Percentiles rank a stretch among this genome's conserved stretches.
Evolutionary conservation across 1,284 basidiomycete genomes (phyloP).

Genomic region (Malassezia dermatis): DNA sequence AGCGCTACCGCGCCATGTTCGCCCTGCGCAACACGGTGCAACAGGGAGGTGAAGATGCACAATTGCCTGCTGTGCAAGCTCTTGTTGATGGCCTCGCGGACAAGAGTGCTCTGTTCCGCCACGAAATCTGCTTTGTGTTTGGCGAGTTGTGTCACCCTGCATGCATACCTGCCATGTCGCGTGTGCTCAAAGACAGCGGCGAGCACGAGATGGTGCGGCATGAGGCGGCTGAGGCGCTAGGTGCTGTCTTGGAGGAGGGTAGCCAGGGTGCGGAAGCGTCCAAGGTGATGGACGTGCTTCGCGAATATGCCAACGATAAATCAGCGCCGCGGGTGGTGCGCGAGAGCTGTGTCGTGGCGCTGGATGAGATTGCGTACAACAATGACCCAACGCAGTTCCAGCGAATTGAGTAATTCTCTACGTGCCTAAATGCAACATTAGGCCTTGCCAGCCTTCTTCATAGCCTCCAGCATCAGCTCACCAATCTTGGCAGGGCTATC

Average conservation of each 20-base stretch:
- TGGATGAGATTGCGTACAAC: slow-evolving; percentile 56
- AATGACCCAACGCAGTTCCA: slow-evolving; percentile 48
- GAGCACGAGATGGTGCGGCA: slow-evolving; percentile 98
- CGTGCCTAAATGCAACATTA: slow-evolving; percentile 11
- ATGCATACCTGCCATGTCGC: slow-evolving; percentile 72
- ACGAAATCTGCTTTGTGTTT: slow-evolving; percentile 59
- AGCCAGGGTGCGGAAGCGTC: slow-evolving; percentile 47
- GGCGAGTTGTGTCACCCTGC: slow-evolving; percentile 84
- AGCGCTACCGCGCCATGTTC: slow-evolving; percentile 97
- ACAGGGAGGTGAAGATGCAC: slow-evolving; percentile 22
- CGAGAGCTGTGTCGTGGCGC: slow-evolving; percentile 89
- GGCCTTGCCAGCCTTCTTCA: slow-evolving; percentile 36
- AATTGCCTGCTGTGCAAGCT: slow-evolving; percentile 65
- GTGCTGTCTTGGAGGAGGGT: slow-evolving; percentile 69
- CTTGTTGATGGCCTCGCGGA: slow-evolving; percentile 74
- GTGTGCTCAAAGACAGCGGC: slow-evolving; percentile 60
- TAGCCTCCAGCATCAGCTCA: slow-evolving; percentile 43
- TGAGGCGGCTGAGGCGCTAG: slow-evolving; percentile 94
- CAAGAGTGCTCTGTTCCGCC: slow-evolving; percentile 27
- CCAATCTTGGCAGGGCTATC: slow-evolving; percentile 64
- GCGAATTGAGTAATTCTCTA: slow-evolving; percentile 23
- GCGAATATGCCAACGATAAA: slow-evolving; percentile 68
- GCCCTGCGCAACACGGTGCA: slow-evolving; percentile 58
- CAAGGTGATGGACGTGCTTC: slow-evolving; percentile 66
- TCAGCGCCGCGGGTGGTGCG: slow-evolving; percentile 80